Percentiles rank a stretch among this genome's conserved stretches.
These are phyloP conservation scores for Neofusicoccum ribis DNA, from an alignment of 2,329 filamentous ascomycete species.

Conservation along the genomic window DNA sequence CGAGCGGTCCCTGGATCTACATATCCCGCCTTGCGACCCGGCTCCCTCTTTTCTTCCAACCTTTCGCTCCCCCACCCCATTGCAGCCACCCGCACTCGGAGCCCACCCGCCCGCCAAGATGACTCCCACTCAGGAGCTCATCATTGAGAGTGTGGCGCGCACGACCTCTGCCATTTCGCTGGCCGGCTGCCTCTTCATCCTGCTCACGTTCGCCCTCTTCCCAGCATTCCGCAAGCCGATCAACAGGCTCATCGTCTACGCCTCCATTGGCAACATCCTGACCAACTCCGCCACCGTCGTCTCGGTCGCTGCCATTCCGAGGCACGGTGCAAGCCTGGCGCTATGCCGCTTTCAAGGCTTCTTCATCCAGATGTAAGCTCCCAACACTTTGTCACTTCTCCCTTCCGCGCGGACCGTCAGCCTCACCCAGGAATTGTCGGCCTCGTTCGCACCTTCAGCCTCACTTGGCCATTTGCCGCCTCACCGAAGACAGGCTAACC, in stretches of 20 bases:
- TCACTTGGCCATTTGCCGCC: background rate
- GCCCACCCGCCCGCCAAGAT: slow-evolving; percentile 20
- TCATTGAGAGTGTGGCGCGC: slow-evolving; percentile 65
- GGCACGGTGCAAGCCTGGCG: slow-evolving; percentile 47
- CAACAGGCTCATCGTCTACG: slow-evolving; percentile 81
- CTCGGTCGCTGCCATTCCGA: slow-evolving; percentile 59
- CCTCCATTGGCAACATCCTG: slow-evolving; percentile 77
- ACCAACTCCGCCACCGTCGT: slow-evolving; percentile 76
- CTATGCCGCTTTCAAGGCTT: slow-evolving; percentile 77
- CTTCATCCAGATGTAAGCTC: slow-evolving; percentile 75
- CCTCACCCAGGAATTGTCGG: background rate
- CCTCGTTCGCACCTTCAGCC: background rate
- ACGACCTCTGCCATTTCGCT: slow-evolving; percentile 70
- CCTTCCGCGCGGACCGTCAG: too few species aligned
- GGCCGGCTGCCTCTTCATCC: slow-evolving; percentile 69
- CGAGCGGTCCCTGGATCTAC: background rate
- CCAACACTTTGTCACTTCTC: too few species aligned
- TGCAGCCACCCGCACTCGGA: too few species aligned
- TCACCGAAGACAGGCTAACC: slow-evolving; percentile 22
- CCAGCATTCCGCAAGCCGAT: slow-evolving; percentile 79
- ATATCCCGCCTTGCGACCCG: background rate
- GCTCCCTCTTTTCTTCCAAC: too few species aligned
- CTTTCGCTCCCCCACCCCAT: background rate
- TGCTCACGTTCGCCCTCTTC: slow-evolving; percentile 68
- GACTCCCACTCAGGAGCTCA: slow-evolving; percentile 29